Evolutionary conservation across 1,284 basidiomycete genomes (phyloP).

Genomic region (Mycena sp.): DNA sequence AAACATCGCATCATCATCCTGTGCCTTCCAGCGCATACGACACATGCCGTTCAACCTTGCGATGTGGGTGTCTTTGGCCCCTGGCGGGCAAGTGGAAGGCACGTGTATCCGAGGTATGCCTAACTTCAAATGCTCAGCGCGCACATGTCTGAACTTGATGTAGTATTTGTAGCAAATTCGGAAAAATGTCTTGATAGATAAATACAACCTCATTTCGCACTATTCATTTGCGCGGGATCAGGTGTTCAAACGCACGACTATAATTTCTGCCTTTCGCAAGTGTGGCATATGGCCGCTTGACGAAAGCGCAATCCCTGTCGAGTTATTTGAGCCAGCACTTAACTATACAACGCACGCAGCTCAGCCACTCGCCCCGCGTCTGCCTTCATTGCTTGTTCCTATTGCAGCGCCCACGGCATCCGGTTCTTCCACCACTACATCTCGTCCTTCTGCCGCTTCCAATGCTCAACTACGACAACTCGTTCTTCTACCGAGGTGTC

Average conservation of each 20-base stretch:
- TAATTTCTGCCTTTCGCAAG: neutral
- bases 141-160: neutral
- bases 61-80: conserved; percentile 33
- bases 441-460: no score
- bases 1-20: conserved; percentile 40
- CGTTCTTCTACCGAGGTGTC: no score
- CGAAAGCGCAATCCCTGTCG: neutral
- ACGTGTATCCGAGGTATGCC: neutral
- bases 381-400: no score
- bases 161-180: neutral
- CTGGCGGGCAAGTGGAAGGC: neutral
- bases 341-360: neutral
- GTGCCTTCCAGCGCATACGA: conserved; percentile 46
- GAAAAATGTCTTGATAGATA: neutral
- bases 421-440: no score
- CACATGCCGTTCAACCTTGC: conserved; percentile 44
- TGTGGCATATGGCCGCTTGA: neutral
- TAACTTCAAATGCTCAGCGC: neutral
- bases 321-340: neutral
- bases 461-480: no score
- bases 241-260: neutral
- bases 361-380: neutral
- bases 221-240: neutral
- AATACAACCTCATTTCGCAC: neutral
- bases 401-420: no score